Conservation (phyloP, 2,329 filamentous ascomycete genomes). For the Cladosporium phlei region DNA sequence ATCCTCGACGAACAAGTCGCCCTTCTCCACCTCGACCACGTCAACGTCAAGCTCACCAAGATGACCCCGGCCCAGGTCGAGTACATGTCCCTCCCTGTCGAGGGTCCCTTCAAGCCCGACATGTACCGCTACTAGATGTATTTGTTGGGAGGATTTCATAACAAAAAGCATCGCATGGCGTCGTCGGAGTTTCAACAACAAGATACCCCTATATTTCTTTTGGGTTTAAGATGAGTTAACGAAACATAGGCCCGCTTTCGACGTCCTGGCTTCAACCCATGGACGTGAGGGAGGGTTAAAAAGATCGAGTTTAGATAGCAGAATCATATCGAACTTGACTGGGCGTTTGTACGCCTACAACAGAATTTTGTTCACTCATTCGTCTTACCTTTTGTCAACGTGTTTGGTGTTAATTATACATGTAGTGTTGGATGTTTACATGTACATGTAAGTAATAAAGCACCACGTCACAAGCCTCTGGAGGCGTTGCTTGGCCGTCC, state of each 20-base stretch:
- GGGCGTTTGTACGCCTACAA: not conserved
- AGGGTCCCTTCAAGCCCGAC: slow-evolving; percentile 95
- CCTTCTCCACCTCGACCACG: slow-evolving; percentile 84
- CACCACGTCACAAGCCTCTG: slow-evolving; percentile 1
- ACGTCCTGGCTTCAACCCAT: slow-evolving; percentile 11
- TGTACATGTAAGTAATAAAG: too few relatives aligned
- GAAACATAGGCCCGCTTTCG: not conserved
- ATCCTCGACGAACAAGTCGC: slow-evolving; percentile 98
- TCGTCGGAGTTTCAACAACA: slow-evolving; percentile 14
- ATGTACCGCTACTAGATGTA: slow-evolving; percentile 70
- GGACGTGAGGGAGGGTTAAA: not conserved
- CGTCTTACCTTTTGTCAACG: too few relatives aligned
- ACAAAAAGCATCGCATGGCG: slow-evolving; percentile 16
- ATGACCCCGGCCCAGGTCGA: slow-evolving; percentile 84
- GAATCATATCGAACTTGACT: not conserved
- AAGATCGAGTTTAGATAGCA: slow-evolving; percentile 2
- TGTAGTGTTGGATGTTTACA: too few relatives aligned
- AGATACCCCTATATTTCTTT: slow-evolving; percentile 6
- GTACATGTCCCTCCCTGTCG: slow-evolving; percentile 79
- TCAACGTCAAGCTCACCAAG: slow-evolving; percentile 88
- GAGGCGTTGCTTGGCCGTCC: not conserved
- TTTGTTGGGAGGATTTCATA: slow-evolving; percentile 2
- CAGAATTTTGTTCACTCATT: not conserved
- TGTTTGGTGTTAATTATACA: too few relatives aligned
- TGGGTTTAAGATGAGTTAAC: slow-evolving; percentile 9